Evolutionary conservation across 495 filamentous ascomycete genomes (phyloP), one percentile per base, ranked within the genome.

Genomic region (Choiromyces venosus): DNA sequence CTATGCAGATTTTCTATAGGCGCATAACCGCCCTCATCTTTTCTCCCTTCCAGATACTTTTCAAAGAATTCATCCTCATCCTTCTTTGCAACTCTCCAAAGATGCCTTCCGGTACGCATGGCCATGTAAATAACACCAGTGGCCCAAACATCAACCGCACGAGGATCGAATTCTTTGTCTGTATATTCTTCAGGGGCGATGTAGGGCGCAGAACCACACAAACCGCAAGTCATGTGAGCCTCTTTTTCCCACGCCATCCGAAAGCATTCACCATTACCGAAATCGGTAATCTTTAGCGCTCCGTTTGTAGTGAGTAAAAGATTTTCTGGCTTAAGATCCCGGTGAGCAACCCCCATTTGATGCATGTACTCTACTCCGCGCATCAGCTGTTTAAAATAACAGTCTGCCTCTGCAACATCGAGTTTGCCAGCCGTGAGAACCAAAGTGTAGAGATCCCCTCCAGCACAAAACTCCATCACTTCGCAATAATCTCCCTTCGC

Each of bases 101-200:
- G 85, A 84, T 99, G 96, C 40, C 95, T 86, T 61, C 95, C 95
- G 21, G 95, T 99, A 68, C 95, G 87, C 95, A 99, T 99, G 9
- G 95, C 95, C 96, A 99, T 98, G 84, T 99, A 99, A 71, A 99
- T 98, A 40, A 99, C 95, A 78, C 95, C 95, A 68, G 92, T 94
- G 25, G 95, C 96, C 95, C 95, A 99, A 65, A 98, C 89, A 81
- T 99, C 95, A 65, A 99, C 96, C 1, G 95, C 94, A 67, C 95
- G 87, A 19, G 95, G 96, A 82, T 99, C 95, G 72, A 99, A 99
- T 82, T 99, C 95, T 77, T 88, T 91, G 78, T 97, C 93, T 19
- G 88, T 87, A 80, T 99, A 99, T 82, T 99, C 96, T 81, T 99
- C 95, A 0, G 95, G 95, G 14, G 96, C 92, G 76, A 99, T 99